phyloP scores from a whole-genome alignment of 176 grass and related monocot genomes.

The Dendrocalamus sinicus region DNA sequence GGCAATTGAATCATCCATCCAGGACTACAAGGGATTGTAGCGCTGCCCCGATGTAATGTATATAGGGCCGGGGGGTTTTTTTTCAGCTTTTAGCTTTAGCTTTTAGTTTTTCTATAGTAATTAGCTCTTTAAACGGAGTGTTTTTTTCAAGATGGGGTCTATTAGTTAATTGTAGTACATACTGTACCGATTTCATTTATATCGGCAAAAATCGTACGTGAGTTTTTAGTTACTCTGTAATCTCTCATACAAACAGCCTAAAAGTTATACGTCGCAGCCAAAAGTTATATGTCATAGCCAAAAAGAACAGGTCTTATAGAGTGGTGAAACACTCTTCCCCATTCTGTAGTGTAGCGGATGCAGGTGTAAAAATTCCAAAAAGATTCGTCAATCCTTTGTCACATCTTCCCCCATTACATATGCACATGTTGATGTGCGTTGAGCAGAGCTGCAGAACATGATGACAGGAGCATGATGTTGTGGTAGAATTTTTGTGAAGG shows the following conservation, averaged over 20 bases:
- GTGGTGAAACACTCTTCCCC: not conserved
- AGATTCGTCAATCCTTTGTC: not conserved
- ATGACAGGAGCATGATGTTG: not conserved
- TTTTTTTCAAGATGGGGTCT: no score
- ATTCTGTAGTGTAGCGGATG: conserved; percentile 20
- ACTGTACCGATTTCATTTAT: no score
- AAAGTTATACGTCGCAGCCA: accelerated
- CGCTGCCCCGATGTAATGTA: not conserved
- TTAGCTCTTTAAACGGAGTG: no score
- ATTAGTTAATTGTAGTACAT: no score
- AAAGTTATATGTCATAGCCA: no score
- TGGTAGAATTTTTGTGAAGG: not conserved
- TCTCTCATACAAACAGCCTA: no score
- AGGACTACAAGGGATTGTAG: not conserved
- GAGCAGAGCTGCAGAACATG: not conserved
- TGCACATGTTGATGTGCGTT: not conserved
- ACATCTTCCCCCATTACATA: not conserved
- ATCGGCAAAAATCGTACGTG: no score
- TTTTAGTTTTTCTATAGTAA: no score
- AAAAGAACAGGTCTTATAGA: not conserved
- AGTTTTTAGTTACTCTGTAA: no score
- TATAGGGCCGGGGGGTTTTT: not conserved
- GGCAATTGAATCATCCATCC: no score
- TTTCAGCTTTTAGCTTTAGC: no score
- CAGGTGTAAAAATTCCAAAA: conserved; percentile 18